These are phyloP conservation scores for Coemansia sp. DNA, from an alignment of 192 early-diverging fungal genomes.

Conservation along the genomic window DNA sequence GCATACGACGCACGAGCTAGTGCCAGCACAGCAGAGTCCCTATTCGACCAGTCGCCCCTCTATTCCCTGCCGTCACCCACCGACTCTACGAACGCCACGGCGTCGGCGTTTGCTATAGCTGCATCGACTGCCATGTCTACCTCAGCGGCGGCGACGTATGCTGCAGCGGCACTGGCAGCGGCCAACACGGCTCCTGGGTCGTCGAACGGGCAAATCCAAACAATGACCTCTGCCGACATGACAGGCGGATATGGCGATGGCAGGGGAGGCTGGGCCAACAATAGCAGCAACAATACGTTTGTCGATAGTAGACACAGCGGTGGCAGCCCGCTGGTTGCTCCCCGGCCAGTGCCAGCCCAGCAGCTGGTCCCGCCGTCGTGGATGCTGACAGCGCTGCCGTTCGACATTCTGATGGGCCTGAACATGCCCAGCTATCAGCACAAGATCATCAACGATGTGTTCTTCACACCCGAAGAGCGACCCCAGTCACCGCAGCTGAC, in stretches of 20 bases:
- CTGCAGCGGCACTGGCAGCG: constrained; percentile 22
- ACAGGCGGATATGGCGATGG: not conserved
- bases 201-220: constrained; percentile 16
- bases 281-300: constrained; percentile 16
- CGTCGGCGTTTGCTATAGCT: constrained; percentile 48
- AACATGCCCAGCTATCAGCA: constrained; percentile 25
- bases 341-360: constrained; percentile 52
- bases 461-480: constrained; percentile 53
- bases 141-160: constrained; percentile 11
- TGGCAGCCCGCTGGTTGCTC: constrained; percentile 45
- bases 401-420: constrained; percentile 47
- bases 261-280: constrained; percentile 19
- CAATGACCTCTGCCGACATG: constrained; percentile 15
- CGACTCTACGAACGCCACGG: constrained; percentile 14
- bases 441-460: constrained; percentile 57
- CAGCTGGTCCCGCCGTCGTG: constrained; percentile 45
- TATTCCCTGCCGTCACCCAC: not conserved
- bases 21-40: not conserved
- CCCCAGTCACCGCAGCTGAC: constrained; percentile 49
- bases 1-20: constrained; percentile 10
- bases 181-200: constrained; percentile 6
- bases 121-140: constrained; percentile 13
- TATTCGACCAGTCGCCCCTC: not conserved
- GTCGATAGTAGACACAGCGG: constrained; percentile 24
- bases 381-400: constrained; percentile 49